phyloP scores from a whole-genome alignment of 257 asterid species.

The Ligustrum vulgare region DNA sequence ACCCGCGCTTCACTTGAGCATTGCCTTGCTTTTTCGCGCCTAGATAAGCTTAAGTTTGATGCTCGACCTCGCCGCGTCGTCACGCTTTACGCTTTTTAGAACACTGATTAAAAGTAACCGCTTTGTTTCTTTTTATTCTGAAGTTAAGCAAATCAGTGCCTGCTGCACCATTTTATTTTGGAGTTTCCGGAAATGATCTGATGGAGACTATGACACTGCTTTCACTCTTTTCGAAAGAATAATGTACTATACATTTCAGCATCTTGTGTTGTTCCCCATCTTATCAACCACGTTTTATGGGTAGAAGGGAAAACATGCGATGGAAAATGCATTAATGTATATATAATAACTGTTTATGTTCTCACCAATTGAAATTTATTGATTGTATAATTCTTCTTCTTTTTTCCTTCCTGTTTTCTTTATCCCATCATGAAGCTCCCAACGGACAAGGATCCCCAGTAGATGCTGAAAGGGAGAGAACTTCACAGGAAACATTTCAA shows the following conservation, averaged over 20 bases:
- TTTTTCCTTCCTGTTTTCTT: neutral
- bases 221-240: neutral
- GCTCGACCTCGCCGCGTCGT: no score
- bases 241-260: neutral
- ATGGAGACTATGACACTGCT: neutral
- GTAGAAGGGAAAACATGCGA: neutral
- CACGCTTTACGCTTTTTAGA: no score
- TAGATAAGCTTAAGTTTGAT: no score
- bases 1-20: no score
- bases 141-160: neutral
- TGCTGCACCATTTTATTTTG: neutral
- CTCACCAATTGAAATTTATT: neutral
- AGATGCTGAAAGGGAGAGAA: slow-evolving; percentile 42
- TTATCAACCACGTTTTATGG: neutral
- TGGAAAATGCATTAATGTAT: neutral
- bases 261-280: neutral
- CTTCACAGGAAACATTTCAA: slow-evolving; percentile 43
- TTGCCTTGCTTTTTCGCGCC: no score
- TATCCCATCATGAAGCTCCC: slow-evolving; percentile 42
- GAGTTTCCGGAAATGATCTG: neutral
- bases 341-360: neutral
- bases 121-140: neutral
- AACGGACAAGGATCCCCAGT: slow-evolving; percentile 68
- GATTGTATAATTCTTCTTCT: neutral
- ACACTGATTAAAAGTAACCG: neutral